Evolutionary conservation across 768 basidiomycete genomes (phyloP).

Genomic region (Hygrophorus pudorinus): DNA sequence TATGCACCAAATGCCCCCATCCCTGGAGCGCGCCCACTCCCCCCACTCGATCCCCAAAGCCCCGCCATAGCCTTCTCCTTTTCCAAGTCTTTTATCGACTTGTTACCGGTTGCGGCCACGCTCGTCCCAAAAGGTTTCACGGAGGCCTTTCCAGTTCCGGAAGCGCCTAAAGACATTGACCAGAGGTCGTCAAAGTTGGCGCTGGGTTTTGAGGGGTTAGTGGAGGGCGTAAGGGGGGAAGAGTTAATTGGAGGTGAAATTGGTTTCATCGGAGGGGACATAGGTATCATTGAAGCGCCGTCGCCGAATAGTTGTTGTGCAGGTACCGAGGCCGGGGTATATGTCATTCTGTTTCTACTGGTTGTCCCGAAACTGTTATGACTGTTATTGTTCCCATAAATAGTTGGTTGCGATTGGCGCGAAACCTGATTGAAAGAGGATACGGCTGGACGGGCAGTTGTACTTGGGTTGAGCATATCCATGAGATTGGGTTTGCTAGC

Average conservation of each 20-base stretch:
- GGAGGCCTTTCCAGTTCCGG: constrained; percentile 5
- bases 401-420: constrained; percentile 10
- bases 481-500: constrained; percentile 29
- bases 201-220: constrained; percentile 28
- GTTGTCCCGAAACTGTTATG: constrained; percentile 10
- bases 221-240: constrained; percentile 15
- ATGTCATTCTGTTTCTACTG: constrained; percentile 10
- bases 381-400: constrained; percentile 8
- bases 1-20: constrained; percentile 24
- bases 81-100: constrained; percentile 85
- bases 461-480: constrained; percentile 34
- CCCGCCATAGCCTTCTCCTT: constrained; percentile 76
- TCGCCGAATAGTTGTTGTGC: constrained; percentile 21
- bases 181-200: constrained; percentile 85
- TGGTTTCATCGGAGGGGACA: constrained; percentile 15
- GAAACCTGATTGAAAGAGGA: constrained; percentile 20
- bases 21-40: neutral
- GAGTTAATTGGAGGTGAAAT: constrained; percentile 11
- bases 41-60: constrained; percentile 54
- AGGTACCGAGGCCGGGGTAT: constrained; percentile 5
- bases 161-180: constrained; percentile 63
- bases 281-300: constrained; percentile 23
- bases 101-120: constrained; percentile 26
- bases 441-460: constrained; percentile 21
- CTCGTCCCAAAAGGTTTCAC: constrained; percentile 20